These are phyloP conservation scores for Cyberlindnera nakhonratchasimensis DNA, from an alignment of 805 yeast species.

Conservation along the genomic window DNA sequence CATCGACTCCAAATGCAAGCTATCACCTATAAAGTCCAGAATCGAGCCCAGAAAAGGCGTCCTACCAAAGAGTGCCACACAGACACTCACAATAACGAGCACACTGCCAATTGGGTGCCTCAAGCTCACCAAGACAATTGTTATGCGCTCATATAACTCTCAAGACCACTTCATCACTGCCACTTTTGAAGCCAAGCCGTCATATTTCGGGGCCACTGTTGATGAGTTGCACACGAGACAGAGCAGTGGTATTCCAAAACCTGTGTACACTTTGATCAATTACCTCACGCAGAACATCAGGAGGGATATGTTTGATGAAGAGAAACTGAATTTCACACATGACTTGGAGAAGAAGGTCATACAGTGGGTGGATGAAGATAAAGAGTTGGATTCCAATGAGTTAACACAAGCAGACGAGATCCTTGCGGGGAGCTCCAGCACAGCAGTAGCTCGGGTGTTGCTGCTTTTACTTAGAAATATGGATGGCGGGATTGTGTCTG, in stretches of 20 bases:
- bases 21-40: slow-evolving; percentile 19
- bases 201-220: slow-evolving; percentile 32
- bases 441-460: slow-evolving; percentile 29
- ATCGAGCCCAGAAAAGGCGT: slow-evolving; percentile 30
- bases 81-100: slow-evolving; percentile 21
- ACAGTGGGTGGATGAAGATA: slow-evolving; percentile 21
- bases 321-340: slow-evolving; percentile 19
- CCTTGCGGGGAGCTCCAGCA: slow-evolving; percentile 22
- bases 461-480: slow-evolving; percentile 31
- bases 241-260: slow-evolving; percentile 31
- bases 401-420: slow-evolving; percentile 18
- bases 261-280: slow-evolving; percentile 30
- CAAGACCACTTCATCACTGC: slow-evolving; percentile 33
- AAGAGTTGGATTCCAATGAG: slow-evolving; percentile 19
- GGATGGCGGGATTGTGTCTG: slow-evolving; percentile 41
- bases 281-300: slow-evolving; percentile 28
- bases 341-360: slow-evolving; percentile 24
- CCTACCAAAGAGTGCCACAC: slow-evolving; percentile 29
- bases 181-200: slow-evolving; percentile 23
- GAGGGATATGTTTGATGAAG: slow-evolving; percentile 28
- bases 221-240: slow-evolving; percentile 28
- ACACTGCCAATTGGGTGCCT: slow-evolving; percentile 29
- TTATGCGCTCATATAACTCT: slow-evolving; percentile 28
- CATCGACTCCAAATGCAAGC: slow-evolving; percentile 18
- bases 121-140: slow-evolving; percentile 23